These are phyloP conservation scores for Tolypocladium capitatum DNA, from an alignment of 2,329 filamentous ascomycete species.

Conservation along the genomic window DNA sequence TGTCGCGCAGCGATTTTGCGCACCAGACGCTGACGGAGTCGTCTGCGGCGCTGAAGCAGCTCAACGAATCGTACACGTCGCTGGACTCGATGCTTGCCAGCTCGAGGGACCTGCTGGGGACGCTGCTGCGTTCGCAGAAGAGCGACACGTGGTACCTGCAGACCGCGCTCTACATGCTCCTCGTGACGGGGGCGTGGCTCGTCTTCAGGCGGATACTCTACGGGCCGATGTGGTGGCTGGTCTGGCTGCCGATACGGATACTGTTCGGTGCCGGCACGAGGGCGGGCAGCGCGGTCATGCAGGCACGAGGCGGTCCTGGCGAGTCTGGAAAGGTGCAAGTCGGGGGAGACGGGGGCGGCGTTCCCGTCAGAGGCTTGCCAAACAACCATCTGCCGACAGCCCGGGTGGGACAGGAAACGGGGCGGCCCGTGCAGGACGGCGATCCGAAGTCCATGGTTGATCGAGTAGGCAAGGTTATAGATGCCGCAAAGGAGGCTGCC, in stretches of 20 bases:
- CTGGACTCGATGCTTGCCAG: conserved; percentile 66
- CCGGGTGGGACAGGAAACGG: conserved; percentile 24
- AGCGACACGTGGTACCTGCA: conserved; percentile 97
- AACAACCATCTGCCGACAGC: conserved; percentile 35
- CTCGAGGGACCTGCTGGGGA: conserved; percentile 62
- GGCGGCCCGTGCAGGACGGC: conserved; percentile 7
- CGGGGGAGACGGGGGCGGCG: conserved; percentile 3
- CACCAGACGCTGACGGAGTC: conserved; percentile 78
- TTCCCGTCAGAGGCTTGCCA: conserved; percentile 8
- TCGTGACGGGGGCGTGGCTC: conserved; percentile 70
- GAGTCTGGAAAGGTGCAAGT: conserved; percentile 16
- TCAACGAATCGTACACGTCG: conserved; percentile 69
- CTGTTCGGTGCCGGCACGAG: conserved; percentile 45
- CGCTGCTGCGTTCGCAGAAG: conserved; percentile 77
- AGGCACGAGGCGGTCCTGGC: conserved; percentile 12
- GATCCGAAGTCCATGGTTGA: conserved; percentile 32
- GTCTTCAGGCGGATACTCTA: conserved; percentile 75
- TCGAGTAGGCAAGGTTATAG: conserved; percentile 41
- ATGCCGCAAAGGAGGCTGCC: conserved; percentile 24
- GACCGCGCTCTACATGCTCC: conserved; percentile 72
- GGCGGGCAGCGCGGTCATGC: conserved; percentile 38
- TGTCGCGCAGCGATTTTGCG: conserved; percentile 77
- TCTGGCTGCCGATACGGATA: conserved; percentile 68
- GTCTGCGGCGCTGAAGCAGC: conserved; percentile 64
- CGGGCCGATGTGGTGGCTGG: conserved; percentile 78